Evolutionary conservation across 208 protist species (phyloP).

Genomic region (Leishmania aethiopica): DNA sequence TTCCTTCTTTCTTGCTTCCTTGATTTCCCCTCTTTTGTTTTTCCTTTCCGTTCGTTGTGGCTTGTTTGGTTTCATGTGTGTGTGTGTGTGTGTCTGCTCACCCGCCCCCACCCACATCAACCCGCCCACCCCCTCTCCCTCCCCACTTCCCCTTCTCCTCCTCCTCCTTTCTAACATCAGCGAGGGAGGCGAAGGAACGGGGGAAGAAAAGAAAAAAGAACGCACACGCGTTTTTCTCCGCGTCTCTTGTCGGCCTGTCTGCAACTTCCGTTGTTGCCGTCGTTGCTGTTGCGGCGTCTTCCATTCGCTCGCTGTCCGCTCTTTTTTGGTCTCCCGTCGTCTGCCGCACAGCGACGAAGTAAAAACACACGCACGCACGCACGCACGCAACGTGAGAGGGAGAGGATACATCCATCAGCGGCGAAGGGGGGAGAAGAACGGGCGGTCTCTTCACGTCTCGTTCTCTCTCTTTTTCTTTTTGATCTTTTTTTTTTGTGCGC

Average conservation of each 20-base stretch:
- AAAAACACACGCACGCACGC: no score
- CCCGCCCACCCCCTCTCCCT: neutral
- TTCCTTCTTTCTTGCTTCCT: neutral
- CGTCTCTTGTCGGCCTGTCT: no score
- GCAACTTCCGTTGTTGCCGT: no score
- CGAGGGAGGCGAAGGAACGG: neutral
- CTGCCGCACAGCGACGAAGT: neutral
- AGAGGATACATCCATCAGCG: no score
- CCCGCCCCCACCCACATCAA: neutral
- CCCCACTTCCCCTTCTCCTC: neutral
- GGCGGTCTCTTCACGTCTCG: constrained; percentile 1
- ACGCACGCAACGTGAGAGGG: no score
- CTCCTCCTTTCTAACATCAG: neutral
- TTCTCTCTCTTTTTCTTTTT: constrained; percentile 5
- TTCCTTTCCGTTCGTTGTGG: constrained; percentile 4
- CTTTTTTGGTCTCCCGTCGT: neutral
- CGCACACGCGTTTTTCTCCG: neutral
- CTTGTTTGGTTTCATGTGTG: neutral
- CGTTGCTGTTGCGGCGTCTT: neutral
- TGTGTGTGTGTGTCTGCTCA: constrained; percentile 6
- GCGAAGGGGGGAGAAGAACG: no score
- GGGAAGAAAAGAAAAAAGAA: neutral
- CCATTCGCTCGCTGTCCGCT: neutral
- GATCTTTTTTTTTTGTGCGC: neutral
- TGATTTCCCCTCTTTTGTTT: neutral